These are phyloP conservation scores for Penicillium sp. DNA, from an alignment of 2,329 filamentous ascomycete genomes.

Conservation along the genomic window DNA sequence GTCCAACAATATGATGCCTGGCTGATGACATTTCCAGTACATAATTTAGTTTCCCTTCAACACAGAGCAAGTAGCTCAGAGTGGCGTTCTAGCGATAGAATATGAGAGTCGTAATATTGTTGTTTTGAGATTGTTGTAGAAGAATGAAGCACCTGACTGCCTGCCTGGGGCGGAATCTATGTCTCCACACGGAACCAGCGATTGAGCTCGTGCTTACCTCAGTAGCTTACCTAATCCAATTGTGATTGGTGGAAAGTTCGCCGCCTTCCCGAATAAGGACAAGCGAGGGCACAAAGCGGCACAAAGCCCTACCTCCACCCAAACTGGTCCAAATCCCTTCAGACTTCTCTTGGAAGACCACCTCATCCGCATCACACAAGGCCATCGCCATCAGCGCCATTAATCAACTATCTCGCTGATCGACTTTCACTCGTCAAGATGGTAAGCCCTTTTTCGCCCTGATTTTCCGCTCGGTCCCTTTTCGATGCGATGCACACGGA, in stretches of 20 bases:
- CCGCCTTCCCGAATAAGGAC: conserved; percentile 20
- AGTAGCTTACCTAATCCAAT: not conserved
- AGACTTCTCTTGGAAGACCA: conserved; percentile 29
- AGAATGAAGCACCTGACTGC: conserved; percentile 6
- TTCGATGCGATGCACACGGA: conserved; percentile 4
- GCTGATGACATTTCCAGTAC: conserved; percentile 9
- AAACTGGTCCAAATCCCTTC: conserved; percentile 29
- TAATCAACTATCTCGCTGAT: conserved; percentile 36
- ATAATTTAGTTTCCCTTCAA: conserved; percentile 4
- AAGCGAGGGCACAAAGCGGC: conserved; percentile 35
- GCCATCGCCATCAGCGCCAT: conserved; percentile 37
- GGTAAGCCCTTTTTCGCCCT: conserved; percentile 26
- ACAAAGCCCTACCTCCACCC: conserved; percentile 22
- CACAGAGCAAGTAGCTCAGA: not conserved
- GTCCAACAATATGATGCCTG: conserved; percentile 7
- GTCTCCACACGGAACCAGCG: conserved; percentile 2
- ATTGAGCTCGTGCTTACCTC: conserved; percentile 4
- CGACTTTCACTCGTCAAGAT: conserved; percentile 38
- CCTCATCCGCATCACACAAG: conserved; percentile 31
- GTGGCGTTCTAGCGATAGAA: conserved; percentile 8
- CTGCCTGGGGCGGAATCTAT: conserved; percentile 1
- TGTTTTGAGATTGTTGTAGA: not conserved
- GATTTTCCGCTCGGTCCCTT: conserved; percentile 3
- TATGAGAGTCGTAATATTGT: conserved; percentile 4
- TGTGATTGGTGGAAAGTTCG: conserved; percentile 15